These are phyloP conservation scores for Monosporascus ibericus DNA, from an alignment of 2,329 filamentous ascomycete genomes.

Conservation along the genomic window DNA sequence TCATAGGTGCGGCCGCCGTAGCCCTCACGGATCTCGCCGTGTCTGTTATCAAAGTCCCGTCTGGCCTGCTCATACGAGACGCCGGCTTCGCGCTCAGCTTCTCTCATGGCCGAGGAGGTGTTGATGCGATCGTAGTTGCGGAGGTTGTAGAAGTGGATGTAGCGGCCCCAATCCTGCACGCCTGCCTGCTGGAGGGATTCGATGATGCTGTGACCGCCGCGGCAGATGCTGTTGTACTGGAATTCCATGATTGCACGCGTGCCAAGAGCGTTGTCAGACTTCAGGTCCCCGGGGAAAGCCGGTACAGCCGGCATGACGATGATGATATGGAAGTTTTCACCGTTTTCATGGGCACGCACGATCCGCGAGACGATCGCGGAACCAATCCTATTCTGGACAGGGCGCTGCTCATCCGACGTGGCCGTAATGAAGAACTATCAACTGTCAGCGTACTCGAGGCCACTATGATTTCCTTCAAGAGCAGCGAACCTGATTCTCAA, in stretches of 20 bases:
- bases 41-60: slow-evolving; percentile 54
- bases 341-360: slow-evolving; percentile 58
- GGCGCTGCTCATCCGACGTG: slow-evolving; percentile 61
- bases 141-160: slow-evolving; percentile 81
- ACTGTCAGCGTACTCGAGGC: slow-evolving; percentile 4
- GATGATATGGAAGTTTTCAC: slow-evolving; percentile 67
- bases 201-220: slow-evolving; percentile 72
- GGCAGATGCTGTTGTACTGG: slow-evolving; percentile 74
- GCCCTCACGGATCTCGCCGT: slow-evolving; percentile 29
- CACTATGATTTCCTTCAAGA: not conserved
- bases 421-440: slow-evolving; percentile 78
- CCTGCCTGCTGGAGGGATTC: slow-evolving; percentile 61
- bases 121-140: slow-evolving; percentile 83
- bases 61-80: slow-evolving; percentile 63
- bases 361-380: slow-evolving; percentile 74
- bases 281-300: slow-evolving; percentile 75
- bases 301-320: slow-evolving; percentile 75
- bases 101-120: slow-evolving; percentile 53
- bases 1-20: slow-evolving; percentile 20
- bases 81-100: slow-evolving; percentile 56
- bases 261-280: slow-evolving; percentile 64
- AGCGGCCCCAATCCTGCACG: slow-evolving; percentile 60
- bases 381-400: slow-evolving; percentile 73
- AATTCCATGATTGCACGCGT: slow-evolving; percentile 86
- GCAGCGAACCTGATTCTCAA: slow-evolving; percentile 59